Percentiles rank a stretch among this genome's conserved stretches.
phyloP scores from a whole-genome alignment of 176 grass and related monocot genomes.

The Puccinellia tenuiflora region DNA sequence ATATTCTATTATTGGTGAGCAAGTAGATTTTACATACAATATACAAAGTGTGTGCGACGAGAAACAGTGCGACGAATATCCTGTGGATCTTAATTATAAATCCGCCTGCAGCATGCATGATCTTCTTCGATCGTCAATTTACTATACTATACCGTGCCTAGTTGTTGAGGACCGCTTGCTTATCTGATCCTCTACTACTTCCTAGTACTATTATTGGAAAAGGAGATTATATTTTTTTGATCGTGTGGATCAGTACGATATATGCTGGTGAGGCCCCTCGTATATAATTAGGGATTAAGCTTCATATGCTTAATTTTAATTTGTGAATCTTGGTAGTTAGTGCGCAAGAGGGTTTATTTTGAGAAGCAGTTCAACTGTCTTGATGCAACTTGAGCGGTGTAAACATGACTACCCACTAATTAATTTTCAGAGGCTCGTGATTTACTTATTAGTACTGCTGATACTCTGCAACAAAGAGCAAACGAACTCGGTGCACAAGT shows the following conservation, averaged over 20 bases:
- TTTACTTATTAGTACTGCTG: too few species aligned
- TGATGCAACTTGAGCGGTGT: not conserved
- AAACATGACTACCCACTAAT: not conserved
- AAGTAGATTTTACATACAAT: not conserved
- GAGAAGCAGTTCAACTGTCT: not conserved
- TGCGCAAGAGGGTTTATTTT: not conserved
- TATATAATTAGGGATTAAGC: not conserved
- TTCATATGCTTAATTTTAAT: not conserved
- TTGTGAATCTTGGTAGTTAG: not conserved
- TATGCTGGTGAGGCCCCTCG: not conserved
- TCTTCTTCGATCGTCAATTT: not conserved
- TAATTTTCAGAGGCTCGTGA: too few species aligned
- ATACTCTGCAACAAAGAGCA: not conserved
- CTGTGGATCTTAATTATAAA: not conserved
- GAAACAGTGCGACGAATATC: constrained; percentile 19
- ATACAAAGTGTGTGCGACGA: constrained; percentile 1
- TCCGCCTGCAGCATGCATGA: constrained; percentile 13
- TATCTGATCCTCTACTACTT: not conserved
- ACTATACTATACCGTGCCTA: not conserved
- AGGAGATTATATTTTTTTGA: not conserved
- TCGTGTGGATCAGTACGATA: not conserved
- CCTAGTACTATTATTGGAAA: constrained; percentile 16
- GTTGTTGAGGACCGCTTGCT: not conserved
- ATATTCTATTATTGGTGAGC: constrained; percentile 10
- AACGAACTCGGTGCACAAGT: not conserved